Evolutionary conservation across 2,329 filamentous ascomycete species (phyloP), one percentile per base, ranked within the genome.

Genomic region (Xylaria digitata): DNA sequence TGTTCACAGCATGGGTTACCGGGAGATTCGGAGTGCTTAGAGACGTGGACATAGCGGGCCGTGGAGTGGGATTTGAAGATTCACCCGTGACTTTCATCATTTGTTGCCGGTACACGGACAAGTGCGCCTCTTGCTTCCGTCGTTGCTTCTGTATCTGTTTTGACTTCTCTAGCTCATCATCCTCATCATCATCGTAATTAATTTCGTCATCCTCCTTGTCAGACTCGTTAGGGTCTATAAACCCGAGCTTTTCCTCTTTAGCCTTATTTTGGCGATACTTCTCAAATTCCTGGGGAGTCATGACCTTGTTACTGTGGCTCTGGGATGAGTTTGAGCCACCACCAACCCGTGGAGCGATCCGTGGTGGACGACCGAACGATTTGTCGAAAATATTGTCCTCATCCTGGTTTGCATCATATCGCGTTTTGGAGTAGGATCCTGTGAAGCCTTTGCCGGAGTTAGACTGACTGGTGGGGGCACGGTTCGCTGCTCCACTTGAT

Each of bases 71-170:
- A 13, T 79, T 78, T 4, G 84, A 78, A 23, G 88, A 81, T 72
- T 95, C 92, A 54, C 94, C 94, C 0, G 93, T 96, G 34, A 96
- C 91, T 80, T 97, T 97, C 92, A 95, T 97, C 94, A 97, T 97
- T 79, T 96, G 92, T 78, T 97, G 94, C 65, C 94, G 88, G 78
- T 97, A 97, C 1, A 97, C 90, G 1, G 93, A 87, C 83, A 97
- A 90, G 77, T 96, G 93, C 13, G 94, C 94, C 79, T 97, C 93
- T 77, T 97, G 94, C 82, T 94, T 96, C 74, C 89, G 88, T 70
- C 94, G 86, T 77, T 96, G 92, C 77, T 90, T 92, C 19, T 90
- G 88, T 53, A 91, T 85, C 75, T 92, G 86, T 75, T 85, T 90
- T 32, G 89, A 88, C 75, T 92, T 92, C 75, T 96, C 93, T 0